Conservation (phyloP, 495 filamentous ascomycete genomes). For the Hypoxylon trugodes region DNA sequence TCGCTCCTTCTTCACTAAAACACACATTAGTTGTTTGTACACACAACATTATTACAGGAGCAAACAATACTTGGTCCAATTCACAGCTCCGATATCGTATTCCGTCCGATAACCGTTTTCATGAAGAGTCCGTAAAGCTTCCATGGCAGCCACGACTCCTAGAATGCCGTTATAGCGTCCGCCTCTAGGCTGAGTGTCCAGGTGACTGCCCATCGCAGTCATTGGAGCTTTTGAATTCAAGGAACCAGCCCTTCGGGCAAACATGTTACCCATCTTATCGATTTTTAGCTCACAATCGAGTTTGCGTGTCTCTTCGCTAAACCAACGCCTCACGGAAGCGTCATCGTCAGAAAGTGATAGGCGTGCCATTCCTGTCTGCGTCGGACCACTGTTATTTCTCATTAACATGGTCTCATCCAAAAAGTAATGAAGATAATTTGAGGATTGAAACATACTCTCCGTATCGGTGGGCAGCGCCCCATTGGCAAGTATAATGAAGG, state of each 20-base stretch:
- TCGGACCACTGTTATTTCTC: too few relatives aligned
- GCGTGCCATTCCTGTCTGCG: too few relatives aligned
- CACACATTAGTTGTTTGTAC: neutral
- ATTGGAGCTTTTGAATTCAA: slow-evolving; percentile 52
- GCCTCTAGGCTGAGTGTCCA: slow-evolving; percentile 79
- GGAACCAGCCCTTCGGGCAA: slow-evolving; percentile 69
- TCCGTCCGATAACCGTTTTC: neutral
- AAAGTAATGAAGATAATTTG: too few relatives aligned
- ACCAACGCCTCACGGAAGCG: slow-evolving; percentile 74
- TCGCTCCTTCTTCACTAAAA: slow-evolving; percentile 70
- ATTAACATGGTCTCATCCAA: too few relatives aligned
- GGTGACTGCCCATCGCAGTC: slow-evolving; percentile 68
- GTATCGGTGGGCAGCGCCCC: too few relatives aligned
- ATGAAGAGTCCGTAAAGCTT: slow-evolving; percentile 70
- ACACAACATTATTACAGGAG: neutral
- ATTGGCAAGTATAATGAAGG: too few relatives aligned
- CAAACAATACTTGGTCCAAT: slow-evolving; percentile 70
- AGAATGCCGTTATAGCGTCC: slow-evolving; percentile 79
- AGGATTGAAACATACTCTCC: too few relatives aligned
- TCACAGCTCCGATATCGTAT: neutral
- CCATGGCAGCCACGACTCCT: slow-evolving; percentile 73
- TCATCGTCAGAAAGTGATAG: slow-evolving; percentile 59
- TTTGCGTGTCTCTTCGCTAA: slow-evolving; percentile 67
- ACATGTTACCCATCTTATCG: slow-evolving; percentile 70
- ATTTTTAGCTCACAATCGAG: slow-evolving; percentile 64